Evolutionary conservation across 1,284 basidiomycete species (phyloP), one percentile per base, ranked within the genome.

Genomic region (Boletus calvinii): DNA sequence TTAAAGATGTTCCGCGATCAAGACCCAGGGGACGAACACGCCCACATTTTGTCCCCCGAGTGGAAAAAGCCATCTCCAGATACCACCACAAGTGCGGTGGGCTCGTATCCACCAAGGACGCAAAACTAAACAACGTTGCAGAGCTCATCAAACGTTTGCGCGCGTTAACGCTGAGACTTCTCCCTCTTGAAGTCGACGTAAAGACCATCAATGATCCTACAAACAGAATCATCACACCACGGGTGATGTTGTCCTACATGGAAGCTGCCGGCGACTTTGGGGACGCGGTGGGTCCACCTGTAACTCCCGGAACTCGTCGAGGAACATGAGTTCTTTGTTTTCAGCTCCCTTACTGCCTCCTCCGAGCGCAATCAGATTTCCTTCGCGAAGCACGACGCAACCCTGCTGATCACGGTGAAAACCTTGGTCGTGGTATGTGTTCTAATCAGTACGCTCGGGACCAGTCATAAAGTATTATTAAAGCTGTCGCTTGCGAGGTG

Each of bases 351-450:
- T 90, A 88, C 61, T 89, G 86, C 61, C 79, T 95, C 6, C 75
- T 95, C n/a, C 80, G 87, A 41, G 90, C 92, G 0, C 78, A 86
- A 50, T 82, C 83, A 18, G 81, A 87, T 50, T 95, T 95, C 60
- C 78, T 90, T 67, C 81, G 77, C 71, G 87, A 90, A 65, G 85
- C 87, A 6, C 80, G 84, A 57, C 76, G 80, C 46, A 80, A 90
- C 65, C 78, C 86, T 34, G 87, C 92, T 8, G 90, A 96, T 65
- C 91, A 87, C 63, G 92, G 85, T 52, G 94, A 97, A 73, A 93
- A 93, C 61, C 64, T 81, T 35, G 83, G 86, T 57, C 79, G 94
- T 74, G 85, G 87, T 89, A 68, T 34, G 77, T 58, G 46, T 17
- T 46, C 18, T 10, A 38, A 31, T 36, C 30, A 38, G 2, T 43